Evolutionary conservation across 352 stramenopile genomes (phyloP).

Genomic region (Pilasporangium apinafurcum): DNA sequence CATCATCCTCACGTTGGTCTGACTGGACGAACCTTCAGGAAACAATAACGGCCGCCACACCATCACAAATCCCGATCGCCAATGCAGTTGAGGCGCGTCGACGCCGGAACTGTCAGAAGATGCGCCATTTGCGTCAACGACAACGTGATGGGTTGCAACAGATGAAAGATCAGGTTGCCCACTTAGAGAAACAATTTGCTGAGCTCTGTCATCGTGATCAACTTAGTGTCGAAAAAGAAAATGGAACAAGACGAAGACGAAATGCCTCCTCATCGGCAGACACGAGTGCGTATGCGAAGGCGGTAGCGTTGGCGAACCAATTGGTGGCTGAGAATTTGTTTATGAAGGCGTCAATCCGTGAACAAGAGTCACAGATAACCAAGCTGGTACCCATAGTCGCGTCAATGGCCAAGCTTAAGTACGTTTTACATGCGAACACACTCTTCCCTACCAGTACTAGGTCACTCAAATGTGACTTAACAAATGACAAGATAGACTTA

Average conservation of each 20-base stretch:
- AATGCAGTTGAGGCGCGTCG: conserved; percentile 28
- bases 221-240: too few relatives aligned
- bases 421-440: too few relatives aligned
- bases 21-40: conserved; percentile 23
- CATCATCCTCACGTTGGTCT: conserved; percentile 37
- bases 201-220: conserved; percentile 22
- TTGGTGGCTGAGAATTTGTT: conserved; percentile 47
- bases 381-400: conserved; percentile 44
- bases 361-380: conserved; percentile 35
- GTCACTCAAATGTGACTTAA: conserved; percentile 17
- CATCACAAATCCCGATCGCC: conserved; percentile 16
- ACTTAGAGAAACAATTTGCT: conserved; percentile 38
- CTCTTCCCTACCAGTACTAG: too few relatives aligned
- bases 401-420: too few relatives aligned
- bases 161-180: conserved; percentile 24
- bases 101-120: conserved; percentile 51
- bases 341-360: conserved; percentile 42
- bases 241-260: too few relatives aligned
- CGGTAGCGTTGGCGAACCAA: conserved; percentile 20
- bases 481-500: conserved; percentile 11
- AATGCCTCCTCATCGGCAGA: conserved; percentile 7
- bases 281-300: conserved; percentile 16
- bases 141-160: conserved; percentile 36
- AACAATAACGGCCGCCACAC: conserved; percentile 23
- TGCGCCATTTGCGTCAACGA: conserved; percentile 45